Conservation (phyloP, 495 filamentous ascomycete species). For the Daldinia grandis region DNA sequence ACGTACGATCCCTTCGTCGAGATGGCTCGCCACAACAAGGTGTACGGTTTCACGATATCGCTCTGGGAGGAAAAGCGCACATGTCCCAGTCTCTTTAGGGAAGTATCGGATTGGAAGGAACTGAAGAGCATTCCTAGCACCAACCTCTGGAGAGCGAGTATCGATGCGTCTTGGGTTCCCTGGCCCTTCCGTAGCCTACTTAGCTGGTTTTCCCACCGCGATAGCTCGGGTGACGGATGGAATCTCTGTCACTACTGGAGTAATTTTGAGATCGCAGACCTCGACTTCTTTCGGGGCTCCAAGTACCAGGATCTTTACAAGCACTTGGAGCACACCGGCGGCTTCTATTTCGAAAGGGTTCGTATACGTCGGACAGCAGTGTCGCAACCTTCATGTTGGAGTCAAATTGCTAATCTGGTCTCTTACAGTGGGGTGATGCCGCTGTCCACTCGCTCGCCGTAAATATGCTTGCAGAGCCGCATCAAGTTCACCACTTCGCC, state of each 20-base stretch:
- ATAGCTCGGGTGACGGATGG: conserved; percentile 53
- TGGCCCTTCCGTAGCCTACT: conserved; percentile 51
- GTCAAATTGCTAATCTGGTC: not conserved
- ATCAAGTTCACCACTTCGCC: conserved; percentile 61
- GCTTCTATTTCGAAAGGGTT: conserved; percentile 63
- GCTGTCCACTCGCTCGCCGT: conserved; percentile 62
- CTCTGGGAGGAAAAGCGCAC: conserved; percentile 60
- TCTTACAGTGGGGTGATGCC: conserved; percentile 62
- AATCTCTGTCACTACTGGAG: conserved; percentile 67
- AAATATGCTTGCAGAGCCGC: conserved; percentile 58
- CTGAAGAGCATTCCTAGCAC: conserved; percentile 42
- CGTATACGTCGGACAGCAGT: conserved; percentile 13
- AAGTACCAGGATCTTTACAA: conserved; percentile 60
- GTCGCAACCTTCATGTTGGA: not conserved
- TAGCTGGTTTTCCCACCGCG: conserved; percentile 50
- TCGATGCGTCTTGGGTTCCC: conserved; percentile 51
- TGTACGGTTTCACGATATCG: conserved; percentile 62
- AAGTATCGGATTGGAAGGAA: conserved; percentile 55
- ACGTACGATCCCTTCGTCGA: conserved; percentile 65
- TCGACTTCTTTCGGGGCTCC: conserved; percentile 60
- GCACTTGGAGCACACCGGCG: conserved; percentile 57
- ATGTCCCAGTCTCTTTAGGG: conserved; percentile 59
- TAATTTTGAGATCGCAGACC: conserved; percentile 65
- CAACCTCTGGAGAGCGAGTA: conserved; percentile 52
- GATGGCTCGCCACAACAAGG: conserved; percentile 60